A percentile compares a stretch with the other conserved stretches of the same genome.
Conservation (phyloP, 495 filamentous ascomycete species). For the Rostrohypoxylon terebratum region DNA sequence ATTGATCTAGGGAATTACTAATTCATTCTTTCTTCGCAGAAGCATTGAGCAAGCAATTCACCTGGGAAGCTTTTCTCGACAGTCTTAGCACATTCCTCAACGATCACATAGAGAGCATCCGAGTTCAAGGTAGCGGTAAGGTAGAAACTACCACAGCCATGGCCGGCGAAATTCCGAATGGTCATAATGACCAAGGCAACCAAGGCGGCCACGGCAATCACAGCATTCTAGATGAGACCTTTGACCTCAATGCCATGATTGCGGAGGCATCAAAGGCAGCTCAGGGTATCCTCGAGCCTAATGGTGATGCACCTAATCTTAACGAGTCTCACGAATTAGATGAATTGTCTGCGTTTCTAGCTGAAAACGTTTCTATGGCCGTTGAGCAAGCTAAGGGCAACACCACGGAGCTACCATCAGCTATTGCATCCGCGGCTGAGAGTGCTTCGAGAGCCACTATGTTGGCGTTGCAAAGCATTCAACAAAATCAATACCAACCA, state of each 20-base stretch:
- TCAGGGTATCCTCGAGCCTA: constrained; percentile 36
- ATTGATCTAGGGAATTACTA: constrained; percentile 30
- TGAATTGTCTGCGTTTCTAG: constrained; percentile 48
- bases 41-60: constrained; percentile 77
- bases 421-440: constrained; percentile 49
- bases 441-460: constrained; percentile 50
- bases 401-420: constrained; percentile 45
- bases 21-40: constrained; percentile 48
- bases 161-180: constrained; percentile 46
- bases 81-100: constrained; percentile 79
- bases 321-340: constrained; percentile 40
- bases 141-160: constrained; percentile 54
- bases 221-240: constrained; percentile 20
- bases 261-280: constrained; percentile 49
- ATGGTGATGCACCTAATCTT: constrained; percentile 25
- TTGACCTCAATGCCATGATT: constrained; percentile 51
- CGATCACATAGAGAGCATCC: constrained; percentile 76
- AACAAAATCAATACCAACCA: constrained; percentile 51
- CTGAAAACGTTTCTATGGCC: constrained; percentile 51
- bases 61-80: constrained; percentile 82
- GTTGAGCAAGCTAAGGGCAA: constrained; percentile 48
- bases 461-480: constrained; percentile 50
- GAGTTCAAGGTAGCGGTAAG: constrained; percentile 59
- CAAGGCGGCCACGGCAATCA: neutral
- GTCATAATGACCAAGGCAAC: constrained; percentile 9